A percentile compares a stretch with the other conserved stretches of the same genome.
Conservation (phyloP, 1,284 basidiomycete genomes). For the Cryptococcus deneoformans region DNA sequence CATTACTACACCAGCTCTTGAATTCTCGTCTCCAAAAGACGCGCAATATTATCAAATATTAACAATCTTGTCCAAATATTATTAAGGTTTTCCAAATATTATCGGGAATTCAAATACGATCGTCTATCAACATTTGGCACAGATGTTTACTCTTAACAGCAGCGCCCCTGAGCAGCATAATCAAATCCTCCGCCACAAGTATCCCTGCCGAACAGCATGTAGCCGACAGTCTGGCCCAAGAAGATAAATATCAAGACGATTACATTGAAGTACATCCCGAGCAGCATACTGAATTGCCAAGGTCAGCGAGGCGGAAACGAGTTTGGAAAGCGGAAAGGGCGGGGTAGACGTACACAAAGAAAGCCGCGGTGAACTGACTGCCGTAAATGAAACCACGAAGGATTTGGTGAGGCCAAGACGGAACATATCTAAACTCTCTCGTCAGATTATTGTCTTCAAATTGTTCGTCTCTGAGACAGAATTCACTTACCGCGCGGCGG, state of each 20-base stretch:
- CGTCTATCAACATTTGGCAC: background rate
- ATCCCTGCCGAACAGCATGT: slow-evolving; percentile 39
- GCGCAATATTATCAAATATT: background rate
- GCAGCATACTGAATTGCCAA: slow-evolving; percentile 32
- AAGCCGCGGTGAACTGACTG: slow-evolving; percentile 47
- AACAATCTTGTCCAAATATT: background rate
- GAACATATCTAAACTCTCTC: slow-evolving; percentile 20
- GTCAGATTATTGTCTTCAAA: slow-evolving; percentile 1
- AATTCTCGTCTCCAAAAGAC: too few species aligned
- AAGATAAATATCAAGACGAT: slow-evolving; percentile 48
- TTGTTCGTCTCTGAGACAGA: too few species aligned
- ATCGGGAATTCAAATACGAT: background rate
- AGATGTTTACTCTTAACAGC: slow-evolving; percentile 1
- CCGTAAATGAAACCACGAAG: slow-evolving; percentile 45
- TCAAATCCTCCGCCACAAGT: slow-evolving; percentile 16
- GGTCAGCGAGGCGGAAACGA: background rate
- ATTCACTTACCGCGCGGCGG: too few species aligned
- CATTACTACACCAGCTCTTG: too few species aligned
- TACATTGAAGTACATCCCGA: slow-evolving; percentile 52
- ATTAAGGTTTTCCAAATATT: background rate
- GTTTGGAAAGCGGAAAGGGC: background rate
- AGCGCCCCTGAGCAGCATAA: slow-evolving; percentile 3
- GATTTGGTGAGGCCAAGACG: slow-evolving; percentile 43
- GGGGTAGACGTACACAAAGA: slow-evolving; percentile 35
- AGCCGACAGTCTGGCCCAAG: slow-evolving; percentile 41